phyloP scores from a whole-genome alignment of 2,329 filamentous ascomycete species.

The Xylaria sp. region DNA sequence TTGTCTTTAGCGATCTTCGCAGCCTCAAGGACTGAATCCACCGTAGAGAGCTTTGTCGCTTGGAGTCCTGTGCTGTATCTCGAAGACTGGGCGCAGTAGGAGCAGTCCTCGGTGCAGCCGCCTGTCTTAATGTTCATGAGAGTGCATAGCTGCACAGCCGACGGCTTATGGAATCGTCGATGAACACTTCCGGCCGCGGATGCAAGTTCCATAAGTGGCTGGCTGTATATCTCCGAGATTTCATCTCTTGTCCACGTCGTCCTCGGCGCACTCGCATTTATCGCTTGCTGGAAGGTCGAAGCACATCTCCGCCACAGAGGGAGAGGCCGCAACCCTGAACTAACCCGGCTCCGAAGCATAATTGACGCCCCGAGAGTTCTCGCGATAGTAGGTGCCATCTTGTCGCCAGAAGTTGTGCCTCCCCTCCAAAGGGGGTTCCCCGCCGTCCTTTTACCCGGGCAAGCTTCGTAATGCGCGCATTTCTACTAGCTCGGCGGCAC shows the following conservation, averaged over 20 bases:
- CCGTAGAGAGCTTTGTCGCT: slow-evolving; percentile 80
- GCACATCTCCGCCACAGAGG: slow-evolving; percentile 15
- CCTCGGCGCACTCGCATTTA: slow-evolving; percentile 69
- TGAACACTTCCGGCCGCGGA: slow-evolving; percentile 81
- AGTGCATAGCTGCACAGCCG: slow-evolving; percentile 90
- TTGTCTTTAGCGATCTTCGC: slow-evolving; percentile 82
- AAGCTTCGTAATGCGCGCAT: slow-evolving; percentile 29
- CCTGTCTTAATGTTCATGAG: slow-evolving; percentile 98
- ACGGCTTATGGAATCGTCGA: slow-evolving; percentile 84
- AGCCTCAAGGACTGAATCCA: slow-evolving; percentile 83
- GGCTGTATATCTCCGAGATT: slow-evolving; percentile 83
- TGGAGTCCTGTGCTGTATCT: slow-evolving; percentile 84
- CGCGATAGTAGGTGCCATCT: slow-evolving; percentile 14
- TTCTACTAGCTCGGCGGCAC: slow-evolving; percentile 24
- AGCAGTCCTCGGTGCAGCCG: slow-evolving; percentile 91
- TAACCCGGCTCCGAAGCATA: slow-evolving; percentile 11
- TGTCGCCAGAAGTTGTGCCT: slow-evolving; percentile 4
- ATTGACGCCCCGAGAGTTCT: slow-evolving; percentile 10
- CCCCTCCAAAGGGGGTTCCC: not conserved
- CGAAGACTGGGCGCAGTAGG: slow-evolving; percentile 90
- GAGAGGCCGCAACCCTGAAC: not conserved
- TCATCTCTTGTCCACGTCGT: slow-evolving; percentile 85
- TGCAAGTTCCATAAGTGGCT: slow-evolving; percentile 81
- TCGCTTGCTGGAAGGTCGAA: slow-evolving; percentile 55
- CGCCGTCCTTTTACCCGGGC: slow-evolving; percentile 5